phyloP scores from a whole-genome alignment of 2,329 filamentous ascomycete genomes.

The Mycosphaerella sp. region DNA sequence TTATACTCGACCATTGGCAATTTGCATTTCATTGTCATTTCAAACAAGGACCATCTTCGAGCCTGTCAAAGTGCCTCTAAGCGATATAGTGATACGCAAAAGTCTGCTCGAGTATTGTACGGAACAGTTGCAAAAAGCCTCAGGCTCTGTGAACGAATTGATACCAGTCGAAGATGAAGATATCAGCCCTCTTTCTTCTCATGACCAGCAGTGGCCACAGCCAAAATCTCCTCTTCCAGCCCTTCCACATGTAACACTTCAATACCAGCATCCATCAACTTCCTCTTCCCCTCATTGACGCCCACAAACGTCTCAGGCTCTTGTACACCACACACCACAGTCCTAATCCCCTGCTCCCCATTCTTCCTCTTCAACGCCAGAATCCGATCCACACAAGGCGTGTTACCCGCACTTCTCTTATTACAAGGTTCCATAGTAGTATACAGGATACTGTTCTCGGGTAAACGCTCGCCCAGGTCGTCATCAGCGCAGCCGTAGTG shows the following conservation, averaged over 20 bases:
- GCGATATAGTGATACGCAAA: no score
- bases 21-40: no score
- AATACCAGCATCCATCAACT: slow-evolving; percentile 66
- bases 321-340: slow-evolving; percentile 78
- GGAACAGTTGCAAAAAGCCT: no score
- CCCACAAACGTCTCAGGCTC: slow-evolving; percentile 89
- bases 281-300: slow-evolving; percentile 66
- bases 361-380: slow-evolving; percentile 43
- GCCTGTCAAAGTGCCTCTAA: no score
- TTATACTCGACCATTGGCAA: no score
- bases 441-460: slow-evolving; percentile 61
- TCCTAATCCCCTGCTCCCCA: slow-evolving; percentile 57
- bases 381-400: slow-evolving; percentile 74
- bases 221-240: slow-evolving; percentile 72
- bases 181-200: slow-evolving; percentile 4
- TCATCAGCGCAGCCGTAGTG: slow-evolving; percentile 45
- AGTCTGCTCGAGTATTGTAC: no score
- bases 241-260: slow-evolving; percentile 66
- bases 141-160: no score
- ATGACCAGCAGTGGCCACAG: slow-evolving; percentile 79
- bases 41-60: no score
- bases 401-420: slow-evolving; percentile 65
- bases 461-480: slow-evolving; percentile 47
- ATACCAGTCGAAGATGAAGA: no score
- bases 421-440: slow-evolving; percentile 90